Base-by-base conservation (phyloP, 441 rosid species). In the Iberis amara region DNA sequence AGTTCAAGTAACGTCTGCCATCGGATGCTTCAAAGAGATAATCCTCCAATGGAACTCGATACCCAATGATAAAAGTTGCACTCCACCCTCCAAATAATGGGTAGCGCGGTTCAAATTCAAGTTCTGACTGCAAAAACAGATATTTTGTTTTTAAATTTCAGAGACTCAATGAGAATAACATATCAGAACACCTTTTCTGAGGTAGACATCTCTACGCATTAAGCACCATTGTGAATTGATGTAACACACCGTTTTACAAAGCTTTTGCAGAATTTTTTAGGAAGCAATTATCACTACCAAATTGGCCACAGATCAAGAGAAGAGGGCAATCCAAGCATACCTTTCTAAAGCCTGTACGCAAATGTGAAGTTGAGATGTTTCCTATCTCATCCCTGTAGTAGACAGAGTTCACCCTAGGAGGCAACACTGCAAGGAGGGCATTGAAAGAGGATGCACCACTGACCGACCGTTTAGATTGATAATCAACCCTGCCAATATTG, bases 31-130 rank as follows among this genome's bases (percentile, higher is more conserved):
- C 86, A 32, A 86, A 94, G 58, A 89, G 90, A 68, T 84, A 79
- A 68, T 89, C 96, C 68, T 89, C 75, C 75, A 86, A 71, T 4
- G 96, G 99, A 53, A 94, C 76, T 59, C 85, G 83, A 68, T 89
- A 94, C 23, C 96, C 99, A 53, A 89, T 81, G 37, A 86, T 63
- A 72, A 94, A 94, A 66, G 94, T 85, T 49, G 96, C 78, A 66
- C 79, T 85, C 99, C 99, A 94, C 51, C 97, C 97, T 71, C 99
- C 99, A 76, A 94, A 85, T 66, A 94, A 70, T 43, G 99, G 99
- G 77, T 89, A 89, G 2, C 96, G 82, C 3, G 97, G 97, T 66
- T 89, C 95, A 47, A 89, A 73, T 78, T 94, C 96, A 62, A 89
- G 96, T 67, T 94, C 97, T 28, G 97, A 86, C 97, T 89, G 96